Conservation (phyloP, 2,329 filamentous ascomycete species). For the Aspergillus sp. region DNA sequence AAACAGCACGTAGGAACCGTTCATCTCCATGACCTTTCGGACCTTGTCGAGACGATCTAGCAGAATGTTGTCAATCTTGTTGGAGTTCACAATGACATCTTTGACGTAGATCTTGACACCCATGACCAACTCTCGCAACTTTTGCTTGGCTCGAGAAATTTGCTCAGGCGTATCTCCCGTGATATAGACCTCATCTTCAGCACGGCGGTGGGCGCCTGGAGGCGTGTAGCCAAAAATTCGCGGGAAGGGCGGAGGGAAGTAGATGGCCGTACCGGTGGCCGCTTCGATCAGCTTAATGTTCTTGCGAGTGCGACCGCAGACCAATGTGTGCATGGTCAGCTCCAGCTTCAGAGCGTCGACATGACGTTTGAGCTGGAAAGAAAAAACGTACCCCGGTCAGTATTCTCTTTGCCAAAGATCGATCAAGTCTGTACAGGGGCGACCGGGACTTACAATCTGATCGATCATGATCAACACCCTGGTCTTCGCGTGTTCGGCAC, state of each 20-base stretch:
- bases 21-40: slow-evolving; percentile 93
- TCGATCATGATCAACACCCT: slow-evolving; percentile 95
- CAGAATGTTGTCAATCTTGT: slow-evolving; percentile 91
- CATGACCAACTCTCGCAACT: slow-evolving; percentile 75
- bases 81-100: slow-evolving; percentile 78
- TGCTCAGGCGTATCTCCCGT: slow-evolving; percentile 79
- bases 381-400: too few species aligned
- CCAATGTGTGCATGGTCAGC: slow-evolving; percentile 77
- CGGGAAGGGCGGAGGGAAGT: slow-evolving; percentile 92
- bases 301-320: slow-evolving; percentile 88
- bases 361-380: slow-evolving; percentile 42
- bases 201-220: slow-evolving; percentile 68
- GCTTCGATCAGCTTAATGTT: slow-evolving; percentile 98
- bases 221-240: slow-evolving; percentile 86
- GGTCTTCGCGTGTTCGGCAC: slow-evolving; percentile 93
- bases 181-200: slow-evolving; percentile 87
- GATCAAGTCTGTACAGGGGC: slow-evolving; percentile 3
- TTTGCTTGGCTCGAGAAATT: slow-evolving; percentile 82
- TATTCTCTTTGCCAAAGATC: slow-evolving; percentile 10
- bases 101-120: slow-evolving; percentile 81
- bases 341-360: slow-evolving; percentile 78
- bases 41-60: slow-evolving; percentile 90
- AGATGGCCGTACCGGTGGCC: slow-evolving; percentile 89
- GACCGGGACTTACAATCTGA: slow-evolving; percentile 57
- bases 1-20: slow-evolving; percentile 90